Conservation (phyloP, 495 filamentous ascomycete species). For the Ramalina intermedia region DNA sequence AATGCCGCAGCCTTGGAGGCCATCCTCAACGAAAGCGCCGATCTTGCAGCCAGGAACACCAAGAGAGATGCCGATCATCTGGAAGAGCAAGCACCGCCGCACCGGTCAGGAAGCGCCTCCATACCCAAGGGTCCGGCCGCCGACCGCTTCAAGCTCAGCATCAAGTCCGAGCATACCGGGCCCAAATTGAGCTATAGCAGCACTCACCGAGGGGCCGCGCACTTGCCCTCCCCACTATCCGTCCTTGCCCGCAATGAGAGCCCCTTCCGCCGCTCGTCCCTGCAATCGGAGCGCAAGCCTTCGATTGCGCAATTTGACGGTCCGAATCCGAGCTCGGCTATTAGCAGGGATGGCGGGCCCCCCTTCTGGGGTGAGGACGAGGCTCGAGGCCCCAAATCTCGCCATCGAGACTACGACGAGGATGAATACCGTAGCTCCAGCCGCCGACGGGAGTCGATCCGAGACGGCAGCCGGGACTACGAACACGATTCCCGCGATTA, state of each 20-base stretch:
- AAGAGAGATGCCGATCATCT: constrained; percentile 44
- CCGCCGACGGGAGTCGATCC: constrained; percentile 6
- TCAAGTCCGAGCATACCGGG: constrained; percentile 4
- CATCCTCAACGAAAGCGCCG: constrained; percentile 45
- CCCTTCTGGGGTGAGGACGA: constrained; percentile 8
- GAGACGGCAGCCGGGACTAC: constrained; percentile 18
- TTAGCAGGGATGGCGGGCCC: constrained; percentile 3
- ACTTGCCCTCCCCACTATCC: constrained; percentile 2
- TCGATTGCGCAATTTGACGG: neutral
- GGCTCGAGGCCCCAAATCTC: constrained; percentile 3
- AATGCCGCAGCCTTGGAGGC: constrained; percentile 41
- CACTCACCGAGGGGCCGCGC: constrained; percentile 8
- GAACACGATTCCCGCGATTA: constrained; percentile 11
- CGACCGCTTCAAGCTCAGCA: constrained; percentile 2
- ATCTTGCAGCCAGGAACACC: constrained; percentile 43
- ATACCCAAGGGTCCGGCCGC: constrained; percentile 10
- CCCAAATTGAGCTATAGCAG: constrained; percentile 11
- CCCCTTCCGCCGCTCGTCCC: constrained; percentile 2
- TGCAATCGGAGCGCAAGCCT: constrained; percentile 1
- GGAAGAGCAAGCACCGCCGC: constrained; percentile 30
- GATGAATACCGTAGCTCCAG: constrained; percentile 3
- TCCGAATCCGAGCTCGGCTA: neutral
- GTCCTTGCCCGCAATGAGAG: constrained; percentile 4
- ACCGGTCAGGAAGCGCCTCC: constrained; percentile 15
- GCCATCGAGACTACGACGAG: constrained; percentile 9